Conservation (phyloP, 1,284 basidiomycete species). For the Rhodotorula sp. region DNA sequence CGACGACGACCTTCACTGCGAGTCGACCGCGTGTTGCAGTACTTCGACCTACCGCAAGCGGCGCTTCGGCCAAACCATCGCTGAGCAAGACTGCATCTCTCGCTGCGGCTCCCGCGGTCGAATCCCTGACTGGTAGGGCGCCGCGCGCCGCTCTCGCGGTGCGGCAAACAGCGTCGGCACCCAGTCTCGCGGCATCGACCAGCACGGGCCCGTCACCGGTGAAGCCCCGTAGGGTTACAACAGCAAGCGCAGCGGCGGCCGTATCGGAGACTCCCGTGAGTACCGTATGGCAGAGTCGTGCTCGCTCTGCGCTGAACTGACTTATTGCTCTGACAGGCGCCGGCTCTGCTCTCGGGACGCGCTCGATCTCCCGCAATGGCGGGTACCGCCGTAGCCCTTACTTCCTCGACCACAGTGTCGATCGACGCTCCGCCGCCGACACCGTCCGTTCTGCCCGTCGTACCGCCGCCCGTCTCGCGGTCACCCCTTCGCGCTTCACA, state of each 20-base stretch:
- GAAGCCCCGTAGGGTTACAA: too few species aligned
- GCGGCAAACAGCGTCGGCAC: neutral
- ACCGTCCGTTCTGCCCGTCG: neutral
- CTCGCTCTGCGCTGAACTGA: neutral
- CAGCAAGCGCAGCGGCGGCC: neutral
- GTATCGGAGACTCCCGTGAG: neutral
- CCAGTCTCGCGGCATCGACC: too few species aligned
- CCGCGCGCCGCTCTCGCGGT: slow-evolving; percentile 12
- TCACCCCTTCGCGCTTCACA: neutral
- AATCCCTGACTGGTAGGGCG: neutral
- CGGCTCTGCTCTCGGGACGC: neutral
- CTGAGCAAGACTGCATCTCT: neutral
- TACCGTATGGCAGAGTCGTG: neutral
- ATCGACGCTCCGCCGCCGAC: neutral
- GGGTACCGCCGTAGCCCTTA: neutral
- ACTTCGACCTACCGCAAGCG: neutral
- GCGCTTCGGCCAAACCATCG: slow-evolving; percentile 3
- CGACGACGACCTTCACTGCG: too few species aligned
- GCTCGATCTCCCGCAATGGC: neutral
- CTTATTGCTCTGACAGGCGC: too few species aligned
- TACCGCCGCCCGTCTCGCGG: neutral
- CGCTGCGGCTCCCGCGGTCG: neutral
- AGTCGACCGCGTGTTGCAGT: neutral
- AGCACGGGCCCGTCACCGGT: neutral
- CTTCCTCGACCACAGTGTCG: neutral